Evolutionary conservation across 345 rosid genomes (phyloP).

Genomic region (Clausena lansium): DNA sequence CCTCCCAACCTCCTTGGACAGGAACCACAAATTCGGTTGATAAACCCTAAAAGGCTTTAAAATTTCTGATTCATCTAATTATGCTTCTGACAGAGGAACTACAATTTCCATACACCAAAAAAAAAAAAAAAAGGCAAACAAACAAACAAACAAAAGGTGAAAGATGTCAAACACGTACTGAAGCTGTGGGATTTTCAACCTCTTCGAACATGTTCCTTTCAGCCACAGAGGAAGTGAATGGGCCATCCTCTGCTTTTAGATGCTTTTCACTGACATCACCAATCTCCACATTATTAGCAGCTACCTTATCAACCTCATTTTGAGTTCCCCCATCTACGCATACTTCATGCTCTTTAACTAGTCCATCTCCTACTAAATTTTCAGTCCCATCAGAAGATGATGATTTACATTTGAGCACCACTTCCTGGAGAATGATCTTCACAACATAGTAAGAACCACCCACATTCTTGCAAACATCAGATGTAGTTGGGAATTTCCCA

Average conservation of each 20-base stretch:
- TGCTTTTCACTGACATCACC: constrained; percentile 15
- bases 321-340: constrained; percentile 9
- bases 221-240: not conserved
- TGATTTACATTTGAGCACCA: constrained; percentile 28
- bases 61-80: not conserved
- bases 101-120: not conserved
- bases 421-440: constrained; percentile 39
- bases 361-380: constrained; percentile 3
- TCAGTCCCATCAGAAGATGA: constrained; percentile 15
- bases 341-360: constrained; percentile 3
- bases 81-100: not conserved
- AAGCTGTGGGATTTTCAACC: not conserved
- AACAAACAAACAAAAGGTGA: not conserved
- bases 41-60: not conserved
- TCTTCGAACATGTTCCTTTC: constrained; percentile 8
- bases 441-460: constrained; percentile 44
- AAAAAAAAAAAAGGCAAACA: not conserved
- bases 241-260: constrained; percentile 15
- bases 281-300: constrained; percentile 14
- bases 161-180: constrained; percentile 8
- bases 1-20: not conserved
- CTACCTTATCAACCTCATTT: constrained; percentile 2
- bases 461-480: constrained; percentile 27
- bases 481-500: constrained; percentile 40
- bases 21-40: not conserved